A percentile compares a stretch with the other conserved stretches of the same genome.
These are phyloP conservation scores for Tolypocladium pustulatum DNA, from an alignment of 2,329 filamentous ascomycete genomes.

Conservation along the genomic window DNA sequence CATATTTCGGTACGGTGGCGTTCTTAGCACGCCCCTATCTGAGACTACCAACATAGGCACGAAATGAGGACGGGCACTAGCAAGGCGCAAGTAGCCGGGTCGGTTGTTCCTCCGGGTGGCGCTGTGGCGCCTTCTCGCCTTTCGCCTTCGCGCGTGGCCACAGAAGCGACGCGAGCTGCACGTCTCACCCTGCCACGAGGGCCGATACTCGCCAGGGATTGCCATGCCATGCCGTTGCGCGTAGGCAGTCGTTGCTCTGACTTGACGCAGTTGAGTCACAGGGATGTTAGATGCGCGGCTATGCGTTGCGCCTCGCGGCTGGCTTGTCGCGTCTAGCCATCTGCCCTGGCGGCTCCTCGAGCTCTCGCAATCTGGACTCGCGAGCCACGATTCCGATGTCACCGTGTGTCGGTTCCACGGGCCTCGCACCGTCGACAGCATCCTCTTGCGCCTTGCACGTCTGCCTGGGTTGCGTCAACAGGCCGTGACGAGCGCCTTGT, in stretches of 20 bases:
- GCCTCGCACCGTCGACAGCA: no score
- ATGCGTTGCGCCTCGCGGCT: background rate
- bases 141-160: background rate
- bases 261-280: background rate
- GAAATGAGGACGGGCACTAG: background rate
- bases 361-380: no score
- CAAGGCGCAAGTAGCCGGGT: background rate
- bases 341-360: background rate
- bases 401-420: background rate
- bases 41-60: accelerated
- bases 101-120: background rate
- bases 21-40: background rate
- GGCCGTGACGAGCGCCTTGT: background rate
- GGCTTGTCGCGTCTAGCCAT: background rate
- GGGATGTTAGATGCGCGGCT: no score
- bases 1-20: background rate
- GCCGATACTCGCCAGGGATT: no score
- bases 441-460: background rate
- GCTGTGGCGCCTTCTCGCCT: conserved; percentile 1
- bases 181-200: no score
- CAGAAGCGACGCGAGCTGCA: background rate
- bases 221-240: no score
- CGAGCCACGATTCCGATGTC: background rate
- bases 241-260: no score
- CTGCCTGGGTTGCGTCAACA: background rate